Evolutionary conservation across 2,329 filamentous ascomycete genomes (phyloP).

Genomic region (Clonostachys solani): DNA sequence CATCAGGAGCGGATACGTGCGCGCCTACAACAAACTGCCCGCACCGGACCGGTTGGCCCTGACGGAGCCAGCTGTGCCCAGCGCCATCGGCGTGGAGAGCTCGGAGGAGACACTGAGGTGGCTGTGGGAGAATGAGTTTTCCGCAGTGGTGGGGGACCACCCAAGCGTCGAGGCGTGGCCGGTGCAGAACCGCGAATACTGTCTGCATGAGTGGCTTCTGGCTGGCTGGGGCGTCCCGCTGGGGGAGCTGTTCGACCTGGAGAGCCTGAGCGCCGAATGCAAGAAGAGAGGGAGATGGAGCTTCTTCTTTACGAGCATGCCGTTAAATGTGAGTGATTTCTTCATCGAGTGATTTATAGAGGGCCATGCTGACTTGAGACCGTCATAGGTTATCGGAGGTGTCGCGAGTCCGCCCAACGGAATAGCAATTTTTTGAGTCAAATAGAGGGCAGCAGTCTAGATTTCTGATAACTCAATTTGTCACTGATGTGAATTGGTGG

Average conservation of each 20-base stretch:
- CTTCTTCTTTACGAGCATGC: slow-evolving; percentile 33
- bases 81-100: slow-evolving; percentile 38
- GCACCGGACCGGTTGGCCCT: slow-evolving; percentile 28
- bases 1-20: slow-evolving; percentile 47
- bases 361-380: neutral
- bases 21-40: slow-evolving; percentile 31
- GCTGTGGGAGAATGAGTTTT: slow-evolving; percentile 52
- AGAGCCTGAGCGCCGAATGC: slow-evolving; percentile 27
- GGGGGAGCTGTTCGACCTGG: slow-evolving; percentile 42
- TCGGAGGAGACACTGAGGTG: slow-evolving; percentile 44
- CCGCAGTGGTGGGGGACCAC: slow-evolving; percentile 52
- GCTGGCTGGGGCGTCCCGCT: slow-evolving; percentile 48
- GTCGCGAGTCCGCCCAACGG: slow-evolving; percentile 32
- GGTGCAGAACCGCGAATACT: slow-evolving; percentile 19
- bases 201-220: slow-evolving; percentile 37
- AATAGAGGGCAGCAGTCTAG: neutral
- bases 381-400: slow-evolving; percentile 21
- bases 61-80: slow-evolving; percentile 17
- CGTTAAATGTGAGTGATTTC: slow-evolving; percentile 17
- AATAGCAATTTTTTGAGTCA: slow-evolving; percentile 26
- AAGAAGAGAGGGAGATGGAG: slow-evolving; percentile 22
- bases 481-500: neutral
- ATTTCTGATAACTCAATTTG: neutral
- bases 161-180: slow-evolving; percentile 47
- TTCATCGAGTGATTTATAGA: no score